Percentiles rank a stretch among this genome's conserved stretches.
Conservation (phyloP, 73 alveolate genomes). For the Paramecium sonneborni region DNA sequence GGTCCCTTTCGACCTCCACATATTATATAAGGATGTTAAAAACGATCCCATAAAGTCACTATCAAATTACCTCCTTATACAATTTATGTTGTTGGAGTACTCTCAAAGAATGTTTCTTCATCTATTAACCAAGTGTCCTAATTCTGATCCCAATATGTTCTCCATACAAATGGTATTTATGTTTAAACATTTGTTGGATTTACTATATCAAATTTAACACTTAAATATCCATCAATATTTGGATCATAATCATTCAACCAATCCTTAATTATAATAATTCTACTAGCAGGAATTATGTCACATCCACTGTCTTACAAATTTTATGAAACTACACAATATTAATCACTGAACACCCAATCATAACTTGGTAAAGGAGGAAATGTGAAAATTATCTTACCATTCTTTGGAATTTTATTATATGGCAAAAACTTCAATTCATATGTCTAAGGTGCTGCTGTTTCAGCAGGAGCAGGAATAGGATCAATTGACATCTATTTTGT, state of each 20-base stretch:
- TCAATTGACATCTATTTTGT: not conserved
- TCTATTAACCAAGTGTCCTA: conserved; percentile 4
- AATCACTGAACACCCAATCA: conserved; percentile 51
- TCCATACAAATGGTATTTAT: not conserved
- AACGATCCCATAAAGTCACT: conserved; percentile 36
- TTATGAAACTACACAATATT: conserved; percentile 22
- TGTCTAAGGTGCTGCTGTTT: not conserved
- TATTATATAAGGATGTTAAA: conserved; percentile 36
- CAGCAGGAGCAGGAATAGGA: conserved; percentile 23
- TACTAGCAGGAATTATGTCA: conserved; percentile 28
- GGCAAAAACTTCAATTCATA: conserved; percentile 49
- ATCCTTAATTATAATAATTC: conserved; percentile 47
- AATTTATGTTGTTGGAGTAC: not conserved
- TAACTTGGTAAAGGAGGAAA: conserved; percentile 1
- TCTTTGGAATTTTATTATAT: conserved; percentile 55
- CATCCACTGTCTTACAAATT: conserved; percentile 47
- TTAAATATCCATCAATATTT: conserved; percentile 47
- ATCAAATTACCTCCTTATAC: not conserved
- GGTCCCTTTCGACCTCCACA: conserved; percentile 66
- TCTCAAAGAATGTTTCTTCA: not conserved
- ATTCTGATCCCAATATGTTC: conserved; percentile 26
- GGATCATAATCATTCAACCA: conserved; percentile 63
- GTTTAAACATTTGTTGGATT: conserved; percentile 45
- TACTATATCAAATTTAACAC: conserved; percentile 7
- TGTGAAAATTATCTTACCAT: conserved; percentile 34